phyloP scores from a whole-genome alignment of 2,329 filamentous ascomycete species.

The Fusarium acutatum region DNA sequence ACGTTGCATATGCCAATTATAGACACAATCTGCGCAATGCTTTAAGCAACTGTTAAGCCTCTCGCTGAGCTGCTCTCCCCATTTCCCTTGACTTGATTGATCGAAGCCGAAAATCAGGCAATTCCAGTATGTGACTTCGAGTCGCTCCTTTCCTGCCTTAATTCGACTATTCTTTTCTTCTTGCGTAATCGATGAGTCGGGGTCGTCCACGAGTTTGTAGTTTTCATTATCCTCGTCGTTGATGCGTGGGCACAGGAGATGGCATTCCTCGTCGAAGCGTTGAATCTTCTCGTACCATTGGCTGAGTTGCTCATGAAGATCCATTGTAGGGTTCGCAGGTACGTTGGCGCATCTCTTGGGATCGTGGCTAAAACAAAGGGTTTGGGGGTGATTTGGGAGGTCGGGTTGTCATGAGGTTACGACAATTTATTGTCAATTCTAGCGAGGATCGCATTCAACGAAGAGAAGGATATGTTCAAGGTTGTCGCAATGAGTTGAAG shows the following conservation, averaged over 20 bases:
- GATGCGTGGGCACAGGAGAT: constrained; percentile 74
- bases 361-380: constrained; percentile 4
- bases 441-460: background rate
- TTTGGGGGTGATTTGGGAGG: background rate
- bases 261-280: constrained; percentile 58
- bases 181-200: constrained; percentile 56
- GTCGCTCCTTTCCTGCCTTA: constrained; percentile 61
- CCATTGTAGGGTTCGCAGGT: constrained; percentile 46
- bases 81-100: constrained; percentile 65
- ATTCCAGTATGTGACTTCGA: constrained; percentile 71
- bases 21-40: constrained; percentile 74
- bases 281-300: constrained; percentile 56
- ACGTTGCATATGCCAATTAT: constrained; percentile 77
- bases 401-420: constrained; percentile 8
- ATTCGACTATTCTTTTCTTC: constrained; percentile 64
- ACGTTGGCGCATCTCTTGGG: constrained; percentile 33
- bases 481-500: background rate
- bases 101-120: constrained; percentile 75
- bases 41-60: constrained; percentile 67
- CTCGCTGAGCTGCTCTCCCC: constrained; percentile 66
- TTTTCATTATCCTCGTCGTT: constrained; percentile 69
- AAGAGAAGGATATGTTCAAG: background rate
- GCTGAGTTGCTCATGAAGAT: constrained; percentile 52
- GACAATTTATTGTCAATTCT: background rate
- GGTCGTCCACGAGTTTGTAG: constrained; percentile 63